Base-by-base conservation (phyloP, 768 basidiomycete species). In the Rhizopogon sp. region DNA sequence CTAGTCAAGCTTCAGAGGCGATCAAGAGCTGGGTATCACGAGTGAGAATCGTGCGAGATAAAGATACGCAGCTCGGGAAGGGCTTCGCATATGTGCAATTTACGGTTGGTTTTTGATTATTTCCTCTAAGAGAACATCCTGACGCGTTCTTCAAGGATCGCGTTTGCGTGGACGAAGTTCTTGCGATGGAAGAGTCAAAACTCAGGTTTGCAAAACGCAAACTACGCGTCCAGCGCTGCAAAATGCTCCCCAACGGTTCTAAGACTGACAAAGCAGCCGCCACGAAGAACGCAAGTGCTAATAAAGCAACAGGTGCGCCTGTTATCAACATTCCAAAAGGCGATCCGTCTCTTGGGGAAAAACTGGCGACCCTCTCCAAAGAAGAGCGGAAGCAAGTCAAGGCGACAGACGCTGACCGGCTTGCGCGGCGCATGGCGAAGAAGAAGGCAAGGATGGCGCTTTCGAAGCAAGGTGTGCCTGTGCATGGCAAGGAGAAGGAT, bases 11-110 rank as follows among this genome's bases (percentile, higher is more conserved):
- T 8, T 64, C 62, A 17, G 68, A 71, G 53, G 80, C 75, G 57
- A 65, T 66, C 6, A 68, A 69, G 41, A 68, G 77, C 13, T 93
- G 89, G 89, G 91, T 95, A 16, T 82, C 79, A 7, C 83, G 82
- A 37, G 93, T 97, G n/a, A 81, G 96, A 42, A 84, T 97, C 61
- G 79, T 97, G 50, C 80, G 91, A 45, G 96, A 98, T 68, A 84
- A 83, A 61, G 92, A 90, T 56, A 97, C 93, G 1, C 93, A 93
- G 61, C 80, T 98, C 13, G 96, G 95, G 11, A 97, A 96, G 72
- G 95, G 95, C 5, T 95, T 98, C 67, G 93, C 89, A 9, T 97
- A 98, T 64, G 85, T 98, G 17, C 86, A 93, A 62, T 91, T 98
- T 58, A 68, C 75, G 54, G 96, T 96, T 45, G 43, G 58, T 57